These are phyloP conservation scores for Penicillium turbatum DNA, from an alignment of 495 filamentous ascomycete genomes.

Conservation along the genomic window DNA sequence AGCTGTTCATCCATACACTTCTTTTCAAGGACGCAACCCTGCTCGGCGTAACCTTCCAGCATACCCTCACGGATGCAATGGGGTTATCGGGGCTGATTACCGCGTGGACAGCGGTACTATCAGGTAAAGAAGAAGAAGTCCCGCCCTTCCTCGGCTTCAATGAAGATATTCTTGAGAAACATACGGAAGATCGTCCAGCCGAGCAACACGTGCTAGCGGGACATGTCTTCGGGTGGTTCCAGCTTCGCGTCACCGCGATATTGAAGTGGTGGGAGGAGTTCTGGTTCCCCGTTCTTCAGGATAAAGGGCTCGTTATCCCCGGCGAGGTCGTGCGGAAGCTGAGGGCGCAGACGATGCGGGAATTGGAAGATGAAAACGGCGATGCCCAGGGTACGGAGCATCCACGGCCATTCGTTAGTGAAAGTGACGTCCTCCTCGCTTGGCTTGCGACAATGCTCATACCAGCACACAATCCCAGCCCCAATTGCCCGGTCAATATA, in stretches of 20 bases:
- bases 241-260: not conserved
- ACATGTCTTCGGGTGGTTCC: not conserved
- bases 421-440: not conserved
- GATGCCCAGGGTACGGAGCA: not conserved
- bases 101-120: not conserved
- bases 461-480: not conserved
- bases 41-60: slow-evolving; percentile 39
- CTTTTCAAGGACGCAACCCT: slow-evolving; percentile 47
- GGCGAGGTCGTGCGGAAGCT: not conserved
- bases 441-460: not conserved
- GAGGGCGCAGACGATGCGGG: not conserved
- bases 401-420: not conserved
- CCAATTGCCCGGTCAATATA: not conserved
- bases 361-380: not conserved
- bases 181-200: not conserved
- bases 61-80: slow-evolving; percentile 44
- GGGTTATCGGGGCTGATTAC: slow-evolving; percentile 17
- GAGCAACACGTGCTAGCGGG: not conserved
- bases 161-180: not conserved
- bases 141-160: not conserved
- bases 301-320: not conserved
- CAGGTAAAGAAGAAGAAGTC: not conserved
- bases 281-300: not conserved
- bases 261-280: not conserved
- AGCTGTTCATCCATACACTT: slow-evolving; percentile 42